phyloP scores from a whole-genome alignment of 495 filamentous ascomycete genomes.

The Penicillium bovifimosum region DNA sequence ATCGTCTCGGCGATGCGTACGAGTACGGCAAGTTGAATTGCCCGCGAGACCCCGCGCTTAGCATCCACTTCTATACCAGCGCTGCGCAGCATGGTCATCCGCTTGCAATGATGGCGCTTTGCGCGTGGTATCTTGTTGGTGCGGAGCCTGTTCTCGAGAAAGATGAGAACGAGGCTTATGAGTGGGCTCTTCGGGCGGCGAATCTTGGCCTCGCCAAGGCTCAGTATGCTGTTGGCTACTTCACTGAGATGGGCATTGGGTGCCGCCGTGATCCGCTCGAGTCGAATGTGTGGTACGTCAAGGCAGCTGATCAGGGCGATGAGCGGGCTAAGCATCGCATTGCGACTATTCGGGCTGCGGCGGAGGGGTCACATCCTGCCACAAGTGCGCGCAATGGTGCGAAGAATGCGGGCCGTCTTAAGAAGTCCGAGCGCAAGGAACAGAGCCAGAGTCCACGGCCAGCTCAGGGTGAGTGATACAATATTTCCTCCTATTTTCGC shows the following conservation, averaged over 20 bases:
- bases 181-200: constrained; percentile 87
- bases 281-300: constrained; percentile 98
- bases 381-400: constrained; percentile 17
- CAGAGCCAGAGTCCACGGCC: not conserved
- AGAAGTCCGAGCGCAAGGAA: constrained; percentile 14
- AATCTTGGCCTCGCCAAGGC: constrained; percentile 88
- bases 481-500: not conserved
- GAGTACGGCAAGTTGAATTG: constrained; percentile 86
- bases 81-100: constrained; percentile 81
- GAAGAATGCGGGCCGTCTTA: constrained; percentile 5
- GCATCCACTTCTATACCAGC: constrained; percentile 94
- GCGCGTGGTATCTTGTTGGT: constrained; percentile 97
- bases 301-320: constrained; percentile 88
- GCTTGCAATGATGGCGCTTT: constrained; percentile 96
- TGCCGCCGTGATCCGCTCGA: constrained; percentile 88
- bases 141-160: constrained; percentile 89
- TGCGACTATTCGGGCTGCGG: constrained; percentile 78
- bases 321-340: constrained; percentile 81
- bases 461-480: constrained; percentile 10
- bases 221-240: constrained; percentile 92
- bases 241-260: constrained; percentile 97
- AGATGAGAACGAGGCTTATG: constrained; percentile 93
- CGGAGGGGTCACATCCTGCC: constrained; percentile 59
- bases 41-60: constrained; percentile 84
- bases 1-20: constrained; percentile 90